Base-by-base conservation (phyloP, 257 asterid genomes). In the Nicotiana sylvestris region DNA sequence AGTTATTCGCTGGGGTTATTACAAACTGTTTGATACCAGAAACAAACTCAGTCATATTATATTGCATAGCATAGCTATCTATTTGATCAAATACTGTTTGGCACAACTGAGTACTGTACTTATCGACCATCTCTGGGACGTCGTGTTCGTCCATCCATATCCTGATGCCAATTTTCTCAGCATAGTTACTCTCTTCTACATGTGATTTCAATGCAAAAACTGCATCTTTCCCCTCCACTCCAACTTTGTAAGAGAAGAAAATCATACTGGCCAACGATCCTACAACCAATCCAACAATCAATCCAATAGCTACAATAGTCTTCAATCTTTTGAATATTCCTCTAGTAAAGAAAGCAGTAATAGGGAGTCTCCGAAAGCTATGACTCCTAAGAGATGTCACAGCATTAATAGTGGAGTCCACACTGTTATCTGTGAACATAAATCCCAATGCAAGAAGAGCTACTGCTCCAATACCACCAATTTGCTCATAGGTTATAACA, bases 91-190 rank as follows among this genome's bases (percentile, higher is more conserved):
- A 92, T 9, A 92, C 94, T 0, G 99, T 92, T 72, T 92, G 97
- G 18, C 91, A 96, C 2, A 92, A 82, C 88, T 93, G 91, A 3
- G 95, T 83, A n/a, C 94, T 86, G 68, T 93, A 94, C 88, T 62
- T 92, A 80, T 94, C 98, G 82, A 94, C 91, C 94, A 92, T 90
- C 9, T 90, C 94, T 2, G 99, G 95, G 13, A 96, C 91, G 83
- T 96, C 98, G 49, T 94, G 92, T 69, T 96, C 98, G 15, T 93
- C 98, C 91, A 96, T 94, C 99, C 99, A 96, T 87, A 92, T 83
- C 90, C 86, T 90, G 3, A 96, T 87, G 25, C 98, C 99, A 1
- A 94, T 91, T 83, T 84, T 93, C 91, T 96, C 99, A 9, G 98
- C 89, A n/a, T 96, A 96, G 51, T 96, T 96, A 68, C 95, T 93